Evolutionary conservation across 192 early-diverging fungal species (phyloP).

Genomic region (Rhizophagus sp.): DNA sequence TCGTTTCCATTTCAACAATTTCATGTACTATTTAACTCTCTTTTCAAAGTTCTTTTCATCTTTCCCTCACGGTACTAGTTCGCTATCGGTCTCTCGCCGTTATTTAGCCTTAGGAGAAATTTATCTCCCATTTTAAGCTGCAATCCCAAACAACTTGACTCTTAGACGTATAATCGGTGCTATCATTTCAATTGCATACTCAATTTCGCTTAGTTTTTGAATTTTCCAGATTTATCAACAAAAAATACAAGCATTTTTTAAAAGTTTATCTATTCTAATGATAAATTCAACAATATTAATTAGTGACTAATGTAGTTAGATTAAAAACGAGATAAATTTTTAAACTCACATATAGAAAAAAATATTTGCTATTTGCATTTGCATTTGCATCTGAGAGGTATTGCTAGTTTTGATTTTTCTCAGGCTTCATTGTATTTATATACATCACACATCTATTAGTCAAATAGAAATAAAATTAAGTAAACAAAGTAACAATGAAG

Average conservation of each 20-base stretch:
- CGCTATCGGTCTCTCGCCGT: conserved; percentile 82
- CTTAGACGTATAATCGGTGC: conserved; percentile 43
- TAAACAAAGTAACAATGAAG: neutral
- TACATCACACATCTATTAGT: conserved; percentile 1
- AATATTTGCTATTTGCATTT: conserved; percentile 20
- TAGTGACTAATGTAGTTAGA: neutral
- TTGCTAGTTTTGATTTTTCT: conserved; percentile 16
- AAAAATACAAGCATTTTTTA: conserved; percentile 11
- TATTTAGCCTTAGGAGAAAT: conserved; percentile 60
- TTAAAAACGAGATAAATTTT: neutral
- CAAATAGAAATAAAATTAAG: neutral
- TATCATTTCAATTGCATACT: too few species aligned
- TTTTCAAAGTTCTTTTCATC: conserved; percentile 84
- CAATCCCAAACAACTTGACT: conserved; percentile 78
- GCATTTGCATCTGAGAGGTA: neutral
- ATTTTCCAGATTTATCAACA: neutral
- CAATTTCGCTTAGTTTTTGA: neutral
- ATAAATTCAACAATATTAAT: conserved; percentile 1
- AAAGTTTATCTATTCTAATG: conserved; percentile 5
- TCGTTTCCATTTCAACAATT: conserved; percentile 79
- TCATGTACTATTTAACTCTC: conserved; percentile 82
- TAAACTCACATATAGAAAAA: conserved; percentile 28
- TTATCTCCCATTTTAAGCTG: conserved; percentile 37
- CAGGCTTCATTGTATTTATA: conserved; percentile 22
- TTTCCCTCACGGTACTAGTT: conserved; percentile 89